Evolutionary conservation across 164 flowering plant species (phyloP), one percentile per base, ranked within the genome.

Genomic region (Magnolia sinica): DNA sequence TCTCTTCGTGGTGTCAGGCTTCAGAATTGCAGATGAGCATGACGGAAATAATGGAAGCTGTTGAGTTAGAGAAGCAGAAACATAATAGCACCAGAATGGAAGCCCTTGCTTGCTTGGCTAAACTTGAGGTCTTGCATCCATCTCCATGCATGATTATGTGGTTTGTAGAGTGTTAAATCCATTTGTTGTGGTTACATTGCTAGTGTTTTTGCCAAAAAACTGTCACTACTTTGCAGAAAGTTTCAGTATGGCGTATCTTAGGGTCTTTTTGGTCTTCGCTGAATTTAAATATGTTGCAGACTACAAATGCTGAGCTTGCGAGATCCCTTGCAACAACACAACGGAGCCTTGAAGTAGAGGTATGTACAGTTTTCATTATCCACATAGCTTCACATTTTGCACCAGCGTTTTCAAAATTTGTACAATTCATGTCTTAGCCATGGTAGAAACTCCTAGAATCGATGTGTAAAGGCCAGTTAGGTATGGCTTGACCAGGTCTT

Each of bases 21-120:
- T 90, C 96, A 71, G 88, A 90, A 76, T 81, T 96, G 76, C 99
- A 96, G 84, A 85, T 80, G 64, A 89, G 82, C 58, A 94, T 85
- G 93, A 93, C 88, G 90, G 96, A 96, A 84, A 91, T 87, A 27
- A 89, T 96, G 95, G 93, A 96, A 73, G 99, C 99, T 79, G 96
- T 81, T 82, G 99, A 96, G 18, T 64, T 90, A 70, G 99, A 96
- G 86, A 96, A 96, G 87, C 95, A 88, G 88, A 93, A 92, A 77
- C 99, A 91, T 79, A 92, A 89, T 73, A 90, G 80, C 77, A 96
- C 98, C 73, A 89, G 99, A 83, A 93, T 89, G 97, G 98, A 93
- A 87, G 95, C 87, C 77, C 88, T 96, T 50, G 73, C 87, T 51
- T 85, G 89, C 65, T 79, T 94, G 77, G 91, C 98, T 58, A 90